These are phyloP conservation scores for Sarocladium brachiariae DNA, from an alignment of 2,329 filamentous ascomycete species.

Conservation along the genomic window DNA sequence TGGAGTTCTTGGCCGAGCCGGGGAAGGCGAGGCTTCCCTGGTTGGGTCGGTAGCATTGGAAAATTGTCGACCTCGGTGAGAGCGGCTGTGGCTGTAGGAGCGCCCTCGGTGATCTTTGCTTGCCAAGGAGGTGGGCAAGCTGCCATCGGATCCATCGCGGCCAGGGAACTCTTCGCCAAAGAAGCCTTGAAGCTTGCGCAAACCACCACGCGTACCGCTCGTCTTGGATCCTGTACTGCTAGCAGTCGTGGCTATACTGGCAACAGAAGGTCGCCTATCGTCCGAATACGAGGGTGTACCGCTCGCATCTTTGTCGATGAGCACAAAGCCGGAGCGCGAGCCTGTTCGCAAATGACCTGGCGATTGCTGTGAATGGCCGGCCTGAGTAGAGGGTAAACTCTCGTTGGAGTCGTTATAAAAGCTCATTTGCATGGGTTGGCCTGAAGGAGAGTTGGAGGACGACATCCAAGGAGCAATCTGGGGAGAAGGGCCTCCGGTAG, in stretches of 20 bases:
- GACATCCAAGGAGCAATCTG: slow-evolving; percentile 56
- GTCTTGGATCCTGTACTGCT: slow-evolving; percentile 79
- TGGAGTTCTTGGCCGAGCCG: slow-evolving; percentile 74
- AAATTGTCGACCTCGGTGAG: slow-evolving; percentile 69
- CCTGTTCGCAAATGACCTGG: slow-evolving; percentile 54
- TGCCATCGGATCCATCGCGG: slow-evolving; percentile 65
- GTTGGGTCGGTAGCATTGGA: slow-evolving; percentile 70
- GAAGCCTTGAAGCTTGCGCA: slow-evolving; percentile 82
- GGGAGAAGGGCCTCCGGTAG: slow-evolving; percentile 29
- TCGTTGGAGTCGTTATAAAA: slow-evolving; percentile 75
- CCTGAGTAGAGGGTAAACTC: slow-evolving; percentile 37
- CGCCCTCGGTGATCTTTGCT: slow-evolving; percentile 55
- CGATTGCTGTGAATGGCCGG: slow-evolving; percentile 56
- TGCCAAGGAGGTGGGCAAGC: slow-evolving; percentile 42
- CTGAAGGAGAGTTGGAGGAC: slow-evolving; percentile 27
- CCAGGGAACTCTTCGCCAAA: slow-evolving; percentile 85
- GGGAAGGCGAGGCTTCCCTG: slow-evolving; percentile 66
- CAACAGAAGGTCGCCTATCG: slow-evolving; percentile 77
- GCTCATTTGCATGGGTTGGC: slow-evolving; percentile 37
- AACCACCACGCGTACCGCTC: slow-evolving; percentile 61
- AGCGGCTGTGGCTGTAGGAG: slow-evolving; percentile 52
- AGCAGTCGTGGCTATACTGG: slow-evolving; percentile 70
- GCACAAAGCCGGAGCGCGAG: slow-evolving; percentile 20
- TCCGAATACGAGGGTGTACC: slow-evolving; percentile 48
- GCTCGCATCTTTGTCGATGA: not conserved